Evolutionary conservation across 441 rosid genomes (phyloP), one percentile per base, ranked within the genome.

Genomic region (Kokia cookei): DNA sequence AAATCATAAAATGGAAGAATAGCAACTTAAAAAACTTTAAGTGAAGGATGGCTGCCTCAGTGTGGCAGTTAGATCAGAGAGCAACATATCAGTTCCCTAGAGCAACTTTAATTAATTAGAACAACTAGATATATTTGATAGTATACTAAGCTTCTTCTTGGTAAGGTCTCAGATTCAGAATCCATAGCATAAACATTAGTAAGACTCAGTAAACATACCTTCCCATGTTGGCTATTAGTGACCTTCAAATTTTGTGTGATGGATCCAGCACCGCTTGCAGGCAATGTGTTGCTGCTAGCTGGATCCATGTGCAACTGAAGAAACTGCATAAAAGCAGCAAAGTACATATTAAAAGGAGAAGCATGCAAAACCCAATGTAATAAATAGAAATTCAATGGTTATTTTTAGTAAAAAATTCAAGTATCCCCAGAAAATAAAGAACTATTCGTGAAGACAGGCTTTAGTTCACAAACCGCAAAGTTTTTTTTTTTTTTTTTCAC

Each of bases 221-320:
- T 96, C 77, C 97, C 97, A 9, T 96, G 96, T 83, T 89, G 99
- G 86, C 88, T 92, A 86, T 96, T 93, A 53, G 92, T 90, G 65
- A 96, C 94, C 77, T 78, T 84, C 81, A 92, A 85, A 70, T 55
- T 87, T 81, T 93, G 99, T n/a, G 83, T 86, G 64, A 93, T 80
- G 71, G 83, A 84, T 51, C 89, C 93, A 65, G 73, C 82, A 78
- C 87, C 88, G 57, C 85, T 86, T 13, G 88, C 90, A 42, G 87
- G 89, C 51, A 96, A 87, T 55, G 84, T 87, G 74, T 82, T 91
- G 88, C 94, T 48, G 73, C 94, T 93, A 65, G 97, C 97, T 74
- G 98, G 93, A 79, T 96, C 97, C 78, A 96, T 85, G 80, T 92
- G 97, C 76, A 93, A 87, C 78, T 92, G 97, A 74, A 96, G 97